phyloP scores from a whole-genome alignment of 2,329 filamentous ascomycete genomes.

The Lasiodiplodia sp. region DNA sequence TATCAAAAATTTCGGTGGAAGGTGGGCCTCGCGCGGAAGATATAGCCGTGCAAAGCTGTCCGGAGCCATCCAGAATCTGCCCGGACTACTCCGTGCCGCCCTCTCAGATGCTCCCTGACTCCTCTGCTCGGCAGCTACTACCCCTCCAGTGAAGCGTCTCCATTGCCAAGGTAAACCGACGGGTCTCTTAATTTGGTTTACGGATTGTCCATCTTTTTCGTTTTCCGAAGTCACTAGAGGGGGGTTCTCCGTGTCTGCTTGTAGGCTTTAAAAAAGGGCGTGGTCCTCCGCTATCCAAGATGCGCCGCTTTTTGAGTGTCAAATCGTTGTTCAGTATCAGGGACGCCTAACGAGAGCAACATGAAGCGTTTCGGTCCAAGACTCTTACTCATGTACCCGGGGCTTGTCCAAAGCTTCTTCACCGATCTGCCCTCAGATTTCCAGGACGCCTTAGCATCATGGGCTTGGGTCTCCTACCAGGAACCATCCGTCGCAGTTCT shows the following conservation, averaged over 20 bases:
- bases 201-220: neutral
- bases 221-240: neutral
- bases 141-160: neutral
- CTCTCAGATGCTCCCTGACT: neutral
- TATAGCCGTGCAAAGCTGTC: neutral
- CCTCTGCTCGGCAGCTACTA: neutral
- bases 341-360: neutral
- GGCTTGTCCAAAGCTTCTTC: constrained; percentile 11
- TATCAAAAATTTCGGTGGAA: neutral
- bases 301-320: neutral
- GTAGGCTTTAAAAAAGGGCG: neutral
- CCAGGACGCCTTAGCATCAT: constrained; percentile 15
- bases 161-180: neutral
- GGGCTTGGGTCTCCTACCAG: constrained; percentile 32
- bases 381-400: neutral
- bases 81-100: constrained; percentile 4
- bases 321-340: neutral
- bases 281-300: neutral
- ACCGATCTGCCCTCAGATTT: constrained; percentile 21
- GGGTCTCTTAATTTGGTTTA: neutral
- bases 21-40: constrained; percentile 3
- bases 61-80: constrained; percentile 1
- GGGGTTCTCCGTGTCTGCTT: neutral
- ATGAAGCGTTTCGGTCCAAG: neutral
- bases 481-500: constrained; percentile 29